Base-by-base conservation (phyloP, 106 monocot species). In the Dioscorea zingiberensis region DNA sequence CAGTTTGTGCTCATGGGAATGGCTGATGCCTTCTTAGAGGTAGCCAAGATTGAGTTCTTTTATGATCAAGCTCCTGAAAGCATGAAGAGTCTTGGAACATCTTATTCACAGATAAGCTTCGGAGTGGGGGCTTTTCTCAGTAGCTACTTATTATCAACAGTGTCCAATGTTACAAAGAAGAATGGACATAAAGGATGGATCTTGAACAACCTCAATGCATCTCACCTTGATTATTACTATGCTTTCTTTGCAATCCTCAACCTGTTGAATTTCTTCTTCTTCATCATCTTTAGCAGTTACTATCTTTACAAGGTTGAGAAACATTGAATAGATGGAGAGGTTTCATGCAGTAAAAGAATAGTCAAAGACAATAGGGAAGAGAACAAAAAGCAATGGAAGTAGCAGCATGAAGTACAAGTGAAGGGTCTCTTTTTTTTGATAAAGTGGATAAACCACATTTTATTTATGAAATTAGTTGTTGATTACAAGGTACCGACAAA, bases 141-240 rank as follows among this genome's bases (percentile, higher is more conserved):
- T 53, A 77, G 77, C n/a, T 32, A 71, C 47, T 45, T 76, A 19
- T 69, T 77, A 15, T 65, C 65, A 17, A 77, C 29, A 25, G 48
- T 32, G 64, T 28, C 54, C 17, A 10, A 38, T 15, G 28, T 70
- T 48, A 71, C 71, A 16, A 11, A 27, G 38, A 44, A 49, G 56
- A 23, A 60, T n/a, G 58, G 51, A 1, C 48, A 44, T 21, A 8
- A 46, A 26, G 77, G 77, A 24, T 81, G 81, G 76, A 73, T 81
- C 22, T 27, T 44, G 30, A 65, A 69, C 57, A 73, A 76, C 27
- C 58, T 77, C 18, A 81, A 77, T 26, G 58, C 58, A 2, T 73
- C 81, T 13, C 68, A 69, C 55, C 64, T 81, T 18, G 76, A 81
- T 44, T 77, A 81, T 69, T 81, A 81, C 60, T 81, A 76, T n/a